Evolutionary conservation across 225 moss, liverwort and hornwort genomes (phyloP).

Genomic region (Rhytidiadelphus loreus): DNA sequence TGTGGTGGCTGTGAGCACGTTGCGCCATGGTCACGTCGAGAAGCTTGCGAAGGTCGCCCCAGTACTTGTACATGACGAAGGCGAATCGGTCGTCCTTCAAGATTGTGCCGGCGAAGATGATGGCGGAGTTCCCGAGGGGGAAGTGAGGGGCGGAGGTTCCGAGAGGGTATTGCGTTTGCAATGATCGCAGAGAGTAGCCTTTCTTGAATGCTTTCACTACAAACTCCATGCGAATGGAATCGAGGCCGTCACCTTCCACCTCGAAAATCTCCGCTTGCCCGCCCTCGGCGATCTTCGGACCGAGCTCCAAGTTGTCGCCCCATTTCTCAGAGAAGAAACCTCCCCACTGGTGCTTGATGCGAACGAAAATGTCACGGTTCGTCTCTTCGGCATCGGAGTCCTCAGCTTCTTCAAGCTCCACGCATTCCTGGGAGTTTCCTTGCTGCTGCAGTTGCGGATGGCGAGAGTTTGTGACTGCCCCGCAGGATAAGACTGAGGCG

Average conservation of each 20-base stretch:
- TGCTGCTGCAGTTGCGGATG: neutral
- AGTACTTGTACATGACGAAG: constrained; percentile 37
- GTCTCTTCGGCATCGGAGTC: constrained; percentile 15
- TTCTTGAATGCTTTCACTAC: constrained; percentile 37
- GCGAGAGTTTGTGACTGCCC: neutral
- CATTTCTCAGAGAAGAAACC: constrained; percentile 8
- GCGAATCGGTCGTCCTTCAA: constrained; percentile 30
- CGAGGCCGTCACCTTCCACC: constrained; percentile 5
- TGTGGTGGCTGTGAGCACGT: neutral
- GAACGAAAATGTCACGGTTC: constrained; percentile 26
- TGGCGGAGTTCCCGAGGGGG: neutral
- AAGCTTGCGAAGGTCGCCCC: constrained; percentile 38
- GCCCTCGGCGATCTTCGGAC: constrained; percentile 33
- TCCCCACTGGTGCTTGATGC: constrained; percentile 13
- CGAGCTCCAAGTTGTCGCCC: constrained; percentile 18
- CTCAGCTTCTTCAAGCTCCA: constrained; percentile 21
- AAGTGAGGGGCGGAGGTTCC: neutral
- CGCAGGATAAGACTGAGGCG: neutral
- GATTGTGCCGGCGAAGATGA: constrained; percentile 22
- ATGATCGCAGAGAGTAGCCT: constrained; percentile 17
- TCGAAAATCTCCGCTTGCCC: constrained; percentile 41
- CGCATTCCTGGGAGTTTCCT: constrained; percentile 4
- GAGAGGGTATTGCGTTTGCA: constrained; percentile 21
- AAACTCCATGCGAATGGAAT: neutral
- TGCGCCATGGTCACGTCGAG: constrained; percentile 8